Evolutionary conservation across 192 early-diverging fungal genomes (phyloP).

Genomic region (Backusella psychrophila): DNA sequence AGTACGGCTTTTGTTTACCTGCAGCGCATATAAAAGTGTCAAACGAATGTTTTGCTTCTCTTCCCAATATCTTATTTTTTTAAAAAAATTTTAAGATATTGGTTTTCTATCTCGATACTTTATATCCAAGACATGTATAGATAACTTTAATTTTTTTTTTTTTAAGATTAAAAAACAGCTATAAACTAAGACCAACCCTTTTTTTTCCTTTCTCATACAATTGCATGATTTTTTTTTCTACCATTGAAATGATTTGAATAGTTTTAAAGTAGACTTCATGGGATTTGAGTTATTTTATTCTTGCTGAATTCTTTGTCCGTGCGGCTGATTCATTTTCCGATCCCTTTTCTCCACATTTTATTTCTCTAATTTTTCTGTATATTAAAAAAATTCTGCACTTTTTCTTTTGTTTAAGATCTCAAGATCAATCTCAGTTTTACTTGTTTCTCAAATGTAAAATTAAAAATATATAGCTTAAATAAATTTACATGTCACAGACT

Average conservation of each 20-base stretch:
- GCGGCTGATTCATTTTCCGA: conserved; percentile 3
- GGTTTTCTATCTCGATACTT: no score
- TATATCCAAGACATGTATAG: not conserved
- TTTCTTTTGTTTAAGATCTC: not conserved
- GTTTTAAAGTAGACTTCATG: not conserved
- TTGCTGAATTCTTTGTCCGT: conserved; percentile 5
- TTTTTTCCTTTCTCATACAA: not conserved
- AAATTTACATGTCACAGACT: not conserved
- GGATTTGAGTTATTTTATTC: conserved; percentile 2
- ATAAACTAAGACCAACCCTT: not conserved
- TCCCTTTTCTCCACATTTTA: not conserved
- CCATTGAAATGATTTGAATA: not conserved
- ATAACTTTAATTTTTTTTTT: not conserved
- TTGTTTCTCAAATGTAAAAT: not conserved
- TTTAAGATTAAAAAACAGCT: not conserved
- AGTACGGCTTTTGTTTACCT: conserved; percentile 4
- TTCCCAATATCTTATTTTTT: not conserved
- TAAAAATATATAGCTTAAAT: not conserved
- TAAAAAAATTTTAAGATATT: no score
- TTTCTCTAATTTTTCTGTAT: not conserved
- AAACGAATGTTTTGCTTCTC: not conserved
- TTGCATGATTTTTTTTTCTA: not conserved
- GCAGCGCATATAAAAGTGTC: conserved; percentile 1
- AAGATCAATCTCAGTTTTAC: not conserved
- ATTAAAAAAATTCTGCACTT: not conserved